Evolutionary conservation across 2,329 filamentous ascomycete genomes (phyloP).

Genomic region (Arthroderma uncinatum): DNA sequence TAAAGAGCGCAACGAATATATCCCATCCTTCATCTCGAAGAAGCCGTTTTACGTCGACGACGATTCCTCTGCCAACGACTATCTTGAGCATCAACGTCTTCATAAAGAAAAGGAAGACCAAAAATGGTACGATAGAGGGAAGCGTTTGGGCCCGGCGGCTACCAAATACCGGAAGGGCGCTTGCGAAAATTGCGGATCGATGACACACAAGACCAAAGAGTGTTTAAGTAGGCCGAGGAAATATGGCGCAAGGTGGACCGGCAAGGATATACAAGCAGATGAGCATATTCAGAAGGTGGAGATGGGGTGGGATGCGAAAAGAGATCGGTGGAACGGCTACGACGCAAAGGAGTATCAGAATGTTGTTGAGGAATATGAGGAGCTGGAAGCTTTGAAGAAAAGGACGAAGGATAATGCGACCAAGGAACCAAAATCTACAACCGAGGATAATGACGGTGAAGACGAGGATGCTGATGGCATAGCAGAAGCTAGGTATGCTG

Average conservation of each 20-base stretch:
- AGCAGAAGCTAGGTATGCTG: constrained; percentile 60
- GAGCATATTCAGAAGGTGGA: constrained; percentile 75
- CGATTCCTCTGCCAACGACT: constrained; percentile 65
- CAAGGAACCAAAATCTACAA: constrained; percentile 46
- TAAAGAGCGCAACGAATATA: constrained; percentile 97
- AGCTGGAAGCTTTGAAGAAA: constrained; percentile 64
- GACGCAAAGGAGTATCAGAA: constrained; percentile 73
- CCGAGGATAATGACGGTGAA: constrained; percentile 35
- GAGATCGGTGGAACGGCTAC: constrained; percentile 98
- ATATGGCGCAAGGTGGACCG: constrained; percentile 81
- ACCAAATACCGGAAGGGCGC: constrained; percentile 97
- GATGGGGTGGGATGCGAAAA: constrained; percentile 91
- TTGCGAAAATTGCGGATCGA: constrained; percentile 95
- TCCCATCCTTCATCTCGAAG: constrained; percentile 94
- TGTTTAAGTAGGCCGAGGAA: constrained; percentile 83
- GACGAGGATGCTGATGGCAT: constrained; percentile 34
- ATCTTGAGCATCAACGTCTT: constrained; percentile 90
- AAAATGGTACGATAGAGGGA: constrained; percentile 88
- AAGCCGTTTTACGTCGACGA: constrained; percentile 90
- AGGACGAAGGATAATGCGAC: constrained; percentile 41
- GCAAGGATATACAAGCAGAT: constrained; percentile 86
- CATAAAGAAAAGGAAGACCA: constrained; percentile 57
- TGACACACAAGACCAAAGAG: constrained; percentile 93
- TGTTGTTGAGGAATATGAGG: constrained; percentile 82
- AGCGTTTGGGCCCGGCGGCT: constrained; percentile 71